Percentiles rank a stretch among this genome's conserved stretches.
phyloP scores from a whole-genome alignment of 2,329 filamentous ascomycete species.

The Orbilia ellipsospora region DNA sequence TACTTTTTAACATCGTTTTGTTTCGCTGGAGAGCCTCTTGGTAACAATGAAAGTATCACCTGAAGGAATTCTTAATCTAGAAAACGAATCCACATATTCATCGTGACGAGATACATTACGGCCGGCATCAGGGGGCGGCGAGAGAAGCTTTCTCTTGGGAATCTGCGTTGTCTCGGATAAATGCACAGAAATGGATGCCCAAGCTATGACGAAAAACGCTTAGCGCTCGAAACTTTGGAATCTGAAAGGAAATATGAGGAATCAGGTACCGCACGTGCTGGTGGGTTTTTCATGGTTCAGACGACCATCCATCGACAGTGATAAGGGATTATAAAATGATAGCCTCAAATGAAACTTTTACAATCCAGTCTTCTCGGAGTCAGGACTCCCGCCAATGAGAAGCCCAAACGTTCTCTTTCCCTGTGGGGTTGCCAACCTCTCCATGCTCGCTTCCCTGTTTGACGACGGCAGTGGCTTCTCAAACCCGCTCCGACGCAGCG shows the following conservation, averaged over 20 bases:
- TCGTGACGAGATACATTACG: no score
- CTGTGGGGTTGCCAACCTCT: background rate
- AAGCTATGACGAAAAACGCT: no score
- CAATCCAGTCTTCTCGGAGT: constrained; percentile 6
- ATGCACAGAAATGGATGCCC: background rate
- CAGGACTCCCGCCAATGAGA: constrained; percentile 29
- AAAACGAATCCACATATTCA: background rate
- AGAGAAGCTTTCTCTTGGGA: background rate
- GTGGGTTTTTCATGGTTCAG: no score
- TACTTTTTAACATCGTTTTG: background rate
- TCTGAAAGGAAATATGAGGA: no score
- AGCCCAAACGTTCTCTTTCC: background rate
- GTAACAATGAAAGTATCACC: background rate
- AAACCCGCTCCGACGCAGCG: constrained; percentile 19
- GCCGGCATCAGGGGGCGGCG: background rate
- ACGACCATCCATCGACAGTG: background rate
- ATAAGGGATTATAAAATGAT: background rate
- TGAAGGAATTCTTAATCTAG: background rate
- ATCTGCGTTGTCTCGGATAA: background rate
- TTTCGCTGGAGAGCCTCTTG: no score
- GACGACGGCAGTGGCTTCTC: constrained; percentile 37
- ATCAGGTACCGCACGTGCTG: no score
- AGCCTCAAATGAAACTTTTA: background rate
- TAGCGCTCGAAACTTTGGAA: no score
- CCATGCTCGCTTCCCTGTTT: background rate